A percentile compares a stretch with the other conserved stretches of the same genome.
Evolutionary conservation across 2,329 filamentous ascomycete genomes (phyloP).

Genomic region (Cladophialophora yegresii): DNA sequence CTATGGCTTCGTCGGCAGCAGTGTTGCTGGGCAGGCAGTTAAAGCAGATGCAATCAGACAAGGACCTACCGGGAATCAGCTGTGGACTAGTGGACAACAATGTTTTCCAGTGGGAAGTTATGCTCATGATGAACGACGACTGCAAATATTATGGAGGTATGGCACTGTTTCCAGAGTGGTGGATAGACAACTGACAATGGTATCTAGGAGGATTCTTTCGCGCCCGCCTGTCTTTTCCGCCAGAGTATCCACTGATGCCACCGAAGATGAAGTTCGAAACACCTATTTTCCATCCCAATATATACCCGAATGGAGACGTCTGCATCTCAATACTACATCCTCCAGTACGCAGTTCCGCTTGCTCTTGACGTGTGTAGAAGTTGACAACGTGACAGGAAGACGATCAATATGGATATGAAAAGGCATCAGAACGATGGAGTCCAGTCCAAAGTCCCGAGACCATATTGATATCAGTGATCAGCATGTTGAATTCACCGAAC

Average conservation of each 20-base stretch:
- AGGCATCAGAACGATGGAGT: constrained; percentile 85
- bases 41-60: constrained; percentile 89
- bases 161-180: constrained; percentile 36
- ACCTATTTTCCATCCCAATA: constrained; percentile 89
- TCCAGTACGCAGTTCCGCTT: constrained; percentile 48
- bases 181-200: constrained; percentile 3
- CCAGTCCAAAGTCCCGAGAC: constrained; percentile 95
- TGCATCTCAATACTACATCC: constrained; percentile 98
- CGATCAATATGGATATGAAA: constrained; percentile 91
- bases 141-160: constrained; percentile 89
- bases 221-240: constrained; percentile 78
- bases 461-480: constrained; percentile 88
- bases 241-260: constrained; percentile 81
- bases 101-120: constrained; percentile 97
- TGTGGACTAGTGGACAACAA: constrained; percentile 84
- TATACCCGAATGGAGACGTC: constrained; percentile 76
- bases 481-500: constrained; percentile 87
- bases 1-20: constrained; percentile 59
- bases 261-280: constrained; percentile 84
- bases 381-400: constrained; percentile 58
- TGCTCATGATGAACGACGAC: constrained; percentile 97
- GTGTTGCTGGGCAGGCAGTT: constrained; percentile 80
- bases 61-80: constrained; percentile 91
- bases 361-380: background rate
- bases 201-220: constrained; percentile 83